Evolutionary conservation across 1,284 basidiomycete species (phyloP).

Genomic region (Heimioporus retisporus): DNA sequence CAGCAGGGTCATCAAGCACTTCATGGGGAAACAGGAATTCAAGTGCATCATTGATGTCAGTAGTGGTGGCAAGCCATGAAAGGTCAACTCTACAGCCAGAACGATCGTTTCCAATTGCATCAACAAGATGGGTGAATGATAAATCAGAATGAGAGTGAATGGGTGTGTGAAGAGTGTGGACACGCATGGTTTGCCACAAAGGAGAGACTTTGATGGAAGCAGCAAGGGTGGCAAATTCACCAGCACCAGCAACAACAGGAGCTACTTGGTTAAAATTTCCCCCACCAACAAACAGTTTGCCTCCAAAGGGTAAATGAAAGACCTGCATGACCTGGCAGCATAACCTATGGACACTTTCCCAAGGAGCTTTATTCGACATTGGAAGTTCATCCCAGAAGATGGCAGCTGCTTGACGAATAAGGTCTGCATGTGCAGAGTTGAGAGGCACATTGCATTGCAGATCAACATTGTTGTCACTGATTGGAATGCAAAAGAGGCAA

Average conservation of each 20-base stretch:
- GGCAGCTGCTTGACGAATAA: not conserved
- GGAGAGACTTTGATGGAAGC: too few species aligned
- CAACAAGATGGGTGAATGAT: not conserved
- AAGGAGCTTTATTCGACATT: not conserved
- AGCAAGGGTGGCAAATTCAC: not conserved
- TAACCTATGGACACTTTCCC: too few species aligned
- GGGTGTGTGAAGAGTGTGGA: too few species aligned
- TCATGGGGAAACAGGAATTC: not conserved
- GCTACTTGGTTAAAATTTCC: not conserved
- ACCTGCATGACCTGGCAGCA: too few species aligned
- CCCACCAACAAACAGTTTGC: too few species aligned
- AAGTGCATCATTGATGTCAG: not conserved
- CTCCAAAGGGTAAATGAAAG: too few species aligned
- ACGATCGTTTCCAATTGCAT: not conserved
- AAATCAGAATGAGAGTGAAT: not conserved
- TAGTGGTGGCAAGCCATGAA: not conserved
- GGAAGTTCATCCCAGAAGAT: constrained; percentile 3
- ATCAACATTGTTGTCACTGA: not conserved
- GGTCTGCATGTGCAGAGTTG: not conserved
- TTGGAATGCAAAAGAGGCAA: not conserved
- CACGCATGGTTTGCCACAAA: too few species aligned
- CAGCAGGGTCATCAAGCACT: not conserved
- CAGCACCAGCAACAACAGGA: not conserved
- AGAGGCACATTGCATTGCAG: not conserved
- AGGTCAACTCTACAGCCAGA: not conserved